Base-by-base conservation (phyloP, 2,329 filamentous ascomycete species). In the Colletotrichum horii region DNA sequence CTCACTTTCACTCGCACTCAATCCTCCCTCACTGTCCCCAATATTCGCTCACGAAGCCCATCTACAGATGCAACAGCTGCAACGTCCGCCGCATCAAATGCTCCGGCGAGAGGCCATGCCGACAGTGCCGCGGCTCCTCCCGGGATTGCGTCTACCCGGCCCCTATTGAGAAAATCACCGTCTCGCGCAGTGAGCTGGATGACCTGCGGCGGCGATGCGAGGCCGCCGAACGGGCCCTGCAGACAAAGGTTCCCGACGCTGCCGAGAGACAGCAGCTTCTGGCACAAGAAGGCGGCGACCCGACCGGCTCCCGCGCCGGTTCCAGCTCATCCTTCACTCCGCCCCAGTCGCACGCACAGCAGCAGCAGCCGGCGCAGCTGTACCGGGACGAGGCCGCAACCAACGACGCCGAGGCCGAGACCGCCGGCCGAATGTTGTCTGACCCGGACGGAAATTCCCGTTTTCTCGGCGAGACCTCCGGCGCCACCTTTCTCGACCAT, bases 31-130 rank as follows among this genome's bases (percentile, higher is more conserved):
- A 28, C 14, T 70, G 28, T 38, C 24, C 19, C 34, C 52, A 28
- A 71, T 28, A 32, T 19, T 62, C 43, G 36, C 38, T 55, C 56
- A 67, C 72, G 43, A 65, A 60, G 58, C 11, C 16, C 67, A 8
- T 60, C n/a, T 30, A 22, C 74, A 89, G 88, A 73, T 90, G 88
- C 83, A 90, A 90, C 78, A 86, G 82, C 79, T 90, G 88, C 82
- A 90, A 90, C 81, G 79, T 89, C 61, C 86, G 88, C 60, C 85
- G 88, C 73, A 87, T 89, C 80, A 89, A 88, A 78, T 90, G 88
- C 80, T 89, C 87, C 15, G 88, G 88, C 61, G 84, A 88, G 6
- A 81, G 79, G n/a, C 88, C 88, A 0, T 90, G 88, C 79, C 79
- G 80, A 55, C 87, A 88, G 77, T 90, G 88, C 78, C 78, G 79